Conservation (phyloP, 2,329 filamentous ascomycete species). For the Fusarium continuum region DNA sequence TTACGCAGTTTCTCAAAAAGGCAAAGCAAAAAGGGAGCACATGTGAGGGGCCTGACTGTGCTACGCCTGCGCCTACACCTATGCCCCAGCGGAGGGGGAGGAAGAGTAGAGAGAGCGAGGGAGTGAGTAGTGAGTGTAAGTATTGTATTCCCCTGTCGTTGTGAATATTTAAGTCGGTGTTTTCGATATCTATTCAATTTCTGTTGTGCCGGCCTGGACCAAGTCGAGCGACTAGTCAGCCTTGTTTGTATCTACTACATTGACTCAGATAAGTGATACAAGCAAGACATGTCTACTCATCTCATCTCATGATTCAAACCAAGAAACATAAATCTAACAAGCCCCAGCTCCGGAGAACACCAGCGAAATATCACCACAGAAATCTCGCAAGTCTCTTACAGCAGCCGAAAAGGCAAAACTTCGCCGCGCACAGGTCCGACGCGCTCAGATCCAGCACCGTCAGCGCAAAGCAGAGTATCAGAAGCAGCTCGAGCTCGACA, state of each 20-base stretch:
- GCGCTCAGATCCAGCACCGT: slow-evolving; percentile 64
- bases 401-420: slow-evolving; percentile 54
- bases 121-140: slow-evolving; percentile 41
- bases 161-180: background rate
- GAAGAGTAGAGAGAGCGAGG: slow-evolving; percentile 8
- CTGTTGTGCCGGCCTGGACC: background rate
- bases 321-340: slow-evolving; percentile 15
- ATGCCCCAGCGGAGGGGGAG: slow-evolving; percentile 7
- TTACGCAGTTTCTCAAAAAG: slow-evolving; percentile 58
- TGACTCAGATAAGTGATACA: background rate
- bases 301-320: background rate
- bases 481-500: slow-evolving; percentile 62
- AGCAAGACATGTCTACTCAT: slow-evolving; percentile 4
- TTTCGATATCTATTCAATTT: background rate
- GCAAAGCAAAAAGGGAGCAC: slow-evolving; percentile 48
- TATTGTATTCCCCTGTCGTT: slow-evolving; percentile 3
- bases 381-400: slow-evolving; percentile 29
- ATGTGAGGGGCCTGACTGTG: slow-evolving; percentile 17
- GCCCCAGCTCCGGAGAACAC: slow-evolving; percentile 24
- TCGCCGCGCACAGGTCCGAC: slow-evolving; percentile 62
- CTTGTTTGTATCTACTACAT: background rate
- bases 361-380: slow-evolving; percentile 27
- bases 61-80: background rate
- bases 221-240: background rate
- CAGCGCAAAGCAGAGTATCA: slow-evolving; percentile 66